Base-by-base conservation (phyloP, 306 rosid species). In the Sicyos baderoa region DNA sequence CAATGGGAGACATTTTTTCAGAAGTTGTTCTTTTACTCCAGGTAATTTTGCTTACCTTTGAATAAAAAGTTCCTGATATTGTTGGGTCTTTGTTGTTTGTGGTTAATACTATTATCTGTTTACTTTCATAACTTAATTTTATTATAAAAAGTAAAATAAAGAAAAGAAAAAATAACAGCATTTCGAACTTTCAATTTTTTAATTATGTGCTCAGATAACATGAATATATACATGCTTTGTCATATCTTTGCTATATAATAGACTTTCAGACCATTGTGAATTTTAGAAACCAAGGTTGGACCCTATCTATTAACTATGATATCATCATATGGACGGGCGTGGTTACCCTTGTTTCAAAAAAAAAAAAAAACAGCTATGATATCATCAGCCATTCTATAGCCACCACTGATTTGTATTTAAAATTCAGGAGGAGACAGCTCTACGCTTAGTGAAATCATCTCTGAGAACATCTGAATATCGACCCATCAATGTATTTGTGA, bases 1-100 rank as follows among this genome's bases (percentile, higher is more conserved):
- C 95, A 55, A 83, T 92, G 98, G 98, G 97, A 12, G 95, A 92
- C 37, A 79, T 89, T 53, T 84, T 92, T 76, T 84, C 93, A 23
- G 91, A 86, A 73, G 95, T 87, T 51, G 87, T 84, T 83, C 92
- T 92, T 25, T 81, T 89, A 72, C 91, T 92, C 61, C 95, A 87
- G 91, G 98, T 68, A 68, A 4, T 68, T 7, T 68, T 48, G 37
- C 57, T 50, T 49, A 32, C 5, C 37, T 48, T 25, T 49, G 22
- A 16, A 68, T 32, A 64, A 64, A 32, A 44, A 44, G 9, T 44
- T 64, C 32, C 2, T 0, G n/a, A 61, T n/a, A 61, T 37, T 25
- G 27, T 64, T 37, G 29, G 69, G 4, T 18, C 49, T 3, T 61
- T 35, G 23, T 35, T 61, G 16, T 60, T 32, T 61, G 45, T 37